Evolutionary conservation across 495 filamentous ascomycete genomes (phyloP).

Genomic region (Polyplosphaeria fusca): DNA sequence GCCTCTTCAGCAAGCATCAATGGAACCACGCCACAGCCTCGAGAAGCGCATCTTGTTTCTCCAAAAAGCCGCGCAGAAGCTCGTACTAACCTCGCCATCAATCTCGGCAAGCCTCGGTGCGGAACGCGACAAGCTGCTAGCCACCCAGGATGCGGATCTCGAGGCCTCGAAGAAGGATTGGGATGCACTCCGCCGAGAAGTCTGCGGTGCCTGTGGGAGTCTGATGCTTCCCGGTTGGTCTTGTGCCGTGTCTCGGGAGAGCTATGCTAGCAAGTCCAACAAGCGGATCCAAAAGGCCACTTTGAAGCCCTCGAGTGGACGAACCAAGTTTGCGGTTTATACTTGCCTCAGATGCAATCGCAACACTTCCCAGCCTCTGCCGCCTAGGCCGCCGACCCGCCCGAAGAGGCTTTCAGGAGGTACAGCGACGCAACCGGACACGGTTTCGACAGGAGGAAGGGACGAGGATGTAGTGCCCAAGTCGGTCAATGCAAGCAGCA

Average conservation of each 20-base stretch:
- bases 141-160: constrained; percentile 43
- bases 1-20: not conserved
- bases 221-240: constrained; percentile 47
- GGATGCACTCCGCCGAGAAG: constrained; percentile 43
- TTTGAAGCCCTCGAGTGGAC: constrained; percentile 37
- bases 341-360: constrained; percentile 29
- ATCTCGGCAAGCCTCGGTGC: constrained; percentile 50
- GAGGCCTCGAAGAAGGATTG: constrained; percentile 33
- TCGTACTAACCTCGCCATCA: constrained; percentile 47
- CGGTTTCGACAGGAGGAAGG: not conserved
- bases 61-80: constrained; percentile 45
- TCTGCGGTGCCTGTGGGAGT: constrained; percentile 55
- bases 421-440: not conserved
- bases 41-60: too few relatives aligned
- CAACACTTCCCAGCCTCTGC: constrained; percentile 19
- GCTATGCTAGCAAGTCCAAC: not conserved
- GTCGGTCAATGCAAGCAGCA: constrained; percentile 52
- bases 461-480: constrained; percentile 7
- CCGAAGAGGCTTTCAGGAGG: not conserved
- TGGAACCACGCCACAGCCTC: too few relatives aligned
- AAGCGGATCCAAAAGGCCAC: constrained; percentile 17
- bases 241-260: constrained; percentile 30
- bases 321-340: constrained; percentile 35
- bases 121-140: constrained; percentile 43
- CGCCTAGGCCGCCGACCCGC: constrained; percentile 11